Base-by-base conservation (phyloP, 805 yeast genomes). In the Kodamaea kaohsiungensis region DNA sequence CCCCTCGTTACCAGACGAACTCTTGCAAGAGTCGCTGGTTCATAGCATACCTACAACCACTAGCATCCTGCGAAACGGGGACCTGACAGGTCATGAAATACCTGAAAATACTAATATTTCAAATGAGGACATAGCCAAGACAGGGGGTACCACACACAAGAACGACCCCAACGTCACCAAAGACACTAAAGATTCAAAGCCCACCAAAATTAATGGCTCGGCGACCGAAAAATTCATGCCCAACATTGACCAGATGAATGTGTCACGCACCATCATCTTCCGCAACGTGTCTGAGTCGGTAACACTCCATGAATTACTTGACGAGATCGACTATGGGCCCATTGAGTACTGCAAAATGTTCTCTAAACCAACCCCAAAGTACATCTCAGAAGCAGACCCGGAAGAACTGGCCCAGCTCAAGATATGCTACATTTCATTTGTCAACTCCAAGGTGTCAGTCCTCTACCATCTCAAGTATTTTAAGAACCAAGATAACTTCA, bases 311-410 rank as follows among this genome's bases (percentile, higher is more conserved):
- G 69, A 72, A 17, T 64, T 81, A 15, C 65, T 83, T 43, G 76
- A 81, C 46, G 66, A 71, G 33, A 73, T 86, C 8, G 81, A 80
- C 43, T 76, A 65, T 63, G 89, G 88, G 2, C 88, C 89, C 0
- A 76, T 87, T 37, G 91, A 87, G 65, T 81, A 81, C 60, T 76
- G 84, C 56, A 76, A 78, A 52, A 64, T 81, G 54, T 65, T 75
- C 53, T 61, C 70, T 15, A 67, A 61, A 40, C 64, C 67, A 12
- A 65, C 73, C 7, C 70, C 71, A 8, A 54, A 47, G 33, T 54
- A 56, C 19, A 39, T 58, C 4, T 22, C 49, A 30, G 57, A 53
- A 7, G 18, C 25, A 12, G 58, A 58, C 27, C 56, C 59, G 2
- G 30, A 22, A 2, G 51, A 59, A 17, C 58, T 60, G 12, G 54